Conservation (phyloP, 164 flowering plant species). For the Umbilicus rupestris region DNA sequence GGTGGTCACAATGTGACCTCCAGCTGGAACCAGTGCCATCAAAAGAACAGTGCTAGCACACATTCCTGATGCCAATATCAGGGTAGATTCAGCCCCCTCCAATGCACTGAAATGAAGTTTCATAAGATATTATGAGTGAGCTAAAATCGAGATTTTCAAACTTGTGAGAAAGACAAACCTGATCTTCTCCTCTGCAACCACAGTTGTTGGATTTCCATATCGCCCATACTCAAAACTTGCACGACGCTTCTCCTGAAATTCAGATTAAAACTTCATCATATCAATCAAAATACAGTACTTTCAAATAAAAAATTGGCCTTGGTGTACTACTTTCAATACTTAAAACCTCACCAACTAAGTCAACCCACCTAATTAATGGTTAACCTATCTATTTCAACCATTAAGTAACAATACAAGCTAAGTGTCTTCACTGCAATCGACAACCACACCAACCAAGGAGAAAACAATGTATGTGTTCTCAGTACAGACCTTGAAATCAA, state of each 20-base stretch:
- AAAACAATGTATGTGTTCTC: neutral
- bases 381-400: neutral
- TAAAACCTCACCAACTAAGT: neutral
- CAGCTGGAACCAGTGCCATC: slow-evolving; percentile 86
- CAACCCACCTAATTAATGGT: neutral
- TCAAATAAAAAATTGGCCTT: neutral
- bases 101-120: slow-evolving; percentile 45
- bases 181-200: slow-evolving; percentile 71
- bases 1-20: slow-evolving; percentile 91
- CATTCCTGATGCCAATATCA: slow-evolving; percentile 93
- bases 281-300: neutral
- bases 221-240: slow-evolving; percentile 92
- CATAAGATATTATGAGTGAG: neutral
- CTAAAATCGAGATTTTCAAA: neutral
- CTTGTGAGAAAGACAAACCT: slow-evolving; percentile 34
- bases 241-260: slow-evolving; percentile 56
- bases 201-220: slow-evolving; percentile 87
- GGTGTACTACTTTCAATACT: neutral
- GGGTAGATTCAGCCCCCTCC: slow-evolving; percentile 92
- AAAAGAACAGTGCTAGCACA: slow-evolving; percentile 75
- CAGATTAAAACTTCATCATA: slow-evolving; percentile 2
- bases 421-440: neutral
- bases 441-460: neutral
- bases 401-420: neutral
- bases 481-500: slow-evolving; percentile 76